Base-by-base conservation (phyloP, 2,329 filamentous ascomycete species). In the Sclerotinia subarctica region DNA sequence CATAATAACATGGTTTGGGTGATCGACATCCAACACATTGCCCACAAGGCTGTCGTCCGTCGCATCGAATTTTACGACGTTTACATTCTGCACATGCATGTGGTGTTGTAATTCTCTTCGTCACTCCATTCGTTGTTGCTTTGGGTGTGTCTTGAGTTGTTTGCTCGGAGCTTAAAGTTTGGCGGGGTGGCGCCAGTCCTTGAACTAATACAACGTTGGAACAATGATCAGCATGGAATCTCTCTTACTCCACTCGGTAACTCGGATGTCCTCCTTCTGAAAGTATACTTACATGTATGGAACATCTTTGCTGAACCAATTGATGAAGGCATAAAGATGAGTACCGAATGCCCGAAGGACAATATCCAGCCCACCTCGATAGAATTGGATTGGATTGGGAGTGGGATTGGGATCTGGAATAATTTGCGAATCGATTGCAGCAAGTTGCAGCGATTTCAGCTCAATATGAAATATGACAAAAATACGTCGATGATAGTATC, bases 21-120 rank as follows among this genome's bases (percentile, higher is more conserved):
- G 91, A 90, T 68, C 92, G 88, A 77, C 92, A 94, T 78, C 91
- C 93, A 68, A 91, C 85, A 77, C 92, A 95, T 77, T 93, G 91
- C 49, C 91, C 90, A 76, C 92, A 95, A 15, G 92, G 92, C 75
- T 92, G 89, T 72, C 89, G 86, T 66, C 92, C 92, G 80, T 94
- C 91, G 76, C 92, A 95, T 71, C 92, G 89, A 44, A 94, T 94
- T 79, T 94, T 95, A 70, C 91, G 86, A 73, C 91, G 85, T 76
- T 93, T 89, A 80, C 91, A 93, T 74, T 91, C 90, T 59, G 90
- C 88, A 77, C 90, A 93, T 49, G 90, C 90, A 75, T 90, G 84
- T 35, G 83, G 82, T 68, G 83, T 86, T 47, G 84, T 85, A 73
- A 85, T 84, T 72, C 84, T 81, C 77, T 85, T 84, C 59, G 79